Evolutionary conservation across 2,329 filamentous ascomycete species (phyloP).

Genomic region (Phoma sp.): DNA sequence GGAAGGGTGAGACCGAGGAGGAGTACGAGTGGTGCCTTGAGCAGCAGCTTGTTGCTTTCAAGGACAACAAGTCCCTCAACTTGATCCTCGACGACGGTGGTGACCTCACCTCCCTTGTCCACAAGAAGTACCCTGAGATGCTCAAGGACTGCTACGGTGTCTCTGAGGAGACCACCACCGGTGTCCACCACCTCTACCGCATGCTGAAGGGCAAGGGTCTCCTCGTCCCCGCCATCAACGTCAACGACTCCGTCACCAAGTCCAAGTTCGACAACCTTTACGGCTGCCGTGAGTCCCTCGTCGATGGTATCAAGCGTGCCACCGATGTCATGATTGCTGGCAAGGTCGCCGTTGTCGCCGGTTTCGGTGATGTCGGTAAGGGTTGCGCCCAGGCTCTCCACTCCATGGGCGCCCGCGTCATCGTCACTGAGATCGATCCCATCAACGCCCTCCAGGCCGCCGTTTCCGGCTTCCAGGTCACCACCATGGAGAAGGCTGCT

Average conservation of each 20-base stretch:
- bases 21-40: slow-evolving; percentile 99
- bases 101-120: slow-evolving; percentile 93
- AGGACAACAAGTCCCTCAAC: slow-evolving; percentile 95
- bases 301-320: slow-evolving; percentile 99
- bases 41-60: slow-evolving; percentile 97
- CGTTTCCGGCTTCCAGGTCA: slow-evolving; percentile 95
- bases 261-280: slow-evolving; percentile 99
- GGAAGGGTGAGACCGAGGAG: slow-evolving; percentile 96
- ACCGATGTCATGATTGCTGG: slow-evolving; percentile 99
- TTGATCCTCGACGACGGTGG: slow-evolving; percentile 98
- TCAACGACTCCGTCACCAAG: slow-evolving; percentile 99
- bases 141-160: slow-evolving; percentile 98
- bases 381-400: slow-evolving; percentile 94
- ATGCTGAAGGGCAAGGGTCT: slow-evolving; percentile 83
- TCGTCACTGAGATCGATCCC: slow-evolving; percentile 96
- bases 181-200: slow-evolving; percentile 98
- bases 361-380: slow-evolving; percentile 99
- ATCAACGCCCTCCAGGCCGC: slow-evolving; percentile 99
- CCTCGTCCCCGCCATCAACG: slow-evolving; percentile 93
- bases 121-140: slow-evolving; percentile 98
- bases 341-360: slow-evolving; percentile 96
- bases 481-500: slow-evolving; percentile 97
- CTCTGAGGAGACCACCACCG: slow-evolving; percentile 99
- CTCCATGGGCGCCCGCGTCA: slow-evolving; percentile 95
- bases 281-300: slow-evolving; percentile 97